Base-by-base conservation (phyloP, 2,329 filamentous ascomycete species). In the Fusarium caatingaense region DNA sequence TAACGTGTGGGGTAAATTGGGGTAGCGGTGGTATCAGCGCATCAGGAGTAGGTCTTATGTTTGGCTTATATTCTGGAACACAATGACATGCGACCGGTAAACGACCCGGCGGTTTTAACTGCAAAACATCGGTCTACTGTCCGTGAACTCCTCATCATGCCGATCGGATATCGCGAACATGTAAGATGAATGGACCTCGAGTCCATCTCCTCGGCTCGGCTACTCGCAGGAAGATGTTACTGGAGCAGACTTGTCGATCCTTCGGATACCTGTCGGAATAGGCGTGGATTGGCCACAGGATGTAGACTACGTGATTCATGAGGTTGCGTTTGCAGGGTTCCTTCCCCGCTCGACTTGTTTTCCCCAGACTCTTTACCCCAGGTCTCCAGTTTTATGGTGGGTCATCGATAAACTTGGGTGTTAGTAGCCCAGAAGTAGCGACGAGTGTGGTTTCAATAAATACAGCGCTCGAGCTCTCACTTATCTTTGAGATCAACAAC, bases 341-440 rank as follows among this genome's bases (percentile, higher is more conserved):
- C n/a, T 56, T 63, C 60, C 57, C 60, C 58, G 44, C 60, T 40
- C n/a, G 20, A 25, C 10, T n/a, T 34, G 10, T 9, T 62, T 63
- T 49, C 58, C 60, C 60, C 58, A 21, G 49, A 41, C 16, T 23
- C n/a, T 7, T 30, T 40, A 28, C 58, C 48, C 49, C 49, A 5
- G 18, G 45, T 34, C 27, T 46, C 49, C 58, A 56, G 49, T 32
- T 54, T 45, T 8, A 45, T 30, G 40, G 37, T 18, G 32, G n/a
- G 25, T 18, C 23, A n/a, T 49, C 45, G 45, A 45, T 25, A 32
- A 57, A 20, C 9, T 34, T 32, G 15, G 4, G 15, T 16, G 30
- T 32, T 32, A 8, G 4, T 8, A 32, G 30, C 16, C 15, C 16
- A 15, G 30, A 32, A 16, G 30, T 15, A 32, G 30, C 4, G 30